These are phyloP conservation scores for Fraxinus sp. DNA, from an alignment of 305 asterid genomes.

Conservation along the genomic window DNA sequence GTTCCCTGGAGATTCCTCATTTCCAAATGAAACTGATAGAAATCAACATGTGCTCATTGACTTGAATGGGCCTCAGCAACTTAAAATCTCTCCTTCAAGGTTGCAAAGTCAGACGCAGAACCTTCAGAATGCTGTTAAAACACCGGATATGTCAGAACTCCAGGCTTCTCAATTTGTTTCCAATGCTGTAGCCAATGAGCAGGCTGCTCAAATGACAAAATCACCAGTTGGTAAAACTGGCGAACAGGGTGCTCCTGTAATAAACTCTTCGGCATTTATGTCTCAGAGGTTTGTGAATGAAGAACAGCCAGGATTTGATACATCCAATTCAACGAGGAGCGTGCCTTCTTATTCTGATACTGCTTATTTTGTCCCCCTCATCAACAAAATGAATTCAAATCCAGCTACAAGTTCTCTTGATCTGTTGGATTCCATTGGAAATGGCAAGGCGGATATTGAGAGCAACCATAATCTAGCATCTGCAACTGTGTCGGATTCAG, in stretches of 20 bases:
- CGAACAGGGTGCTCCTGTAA: constrained; percentile 20
- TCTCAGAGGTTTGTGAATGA: constrained; percentile 39
- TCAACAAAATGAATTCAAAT: constrained; percentile 19
- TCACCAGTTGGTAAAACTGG: constrained; percentile 25
- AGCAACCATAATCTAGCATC: constrained; percentile 24
- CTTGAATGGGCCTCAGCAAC: constrained; percentile 41
- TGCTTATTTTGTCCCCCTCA: constrained; percentile 23
- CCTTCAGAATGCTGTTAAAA: constrained; percentile 39
- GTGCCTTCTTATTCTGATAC: constrained; percentile 33
- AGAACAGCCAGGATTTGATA: constrained; percentile 32
- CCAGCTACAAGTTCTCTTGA: constrained; percentile 24
- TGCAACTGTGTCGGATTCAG: constrained; percentile 20
- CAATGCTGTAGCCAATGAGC: constrained; percentile 34
- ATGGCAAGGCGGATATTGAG: constrained; percentile 23
- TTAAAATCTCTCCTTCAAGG: constrained; percentile 28
- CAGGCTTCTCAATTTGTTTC: constrained; percentile 37
- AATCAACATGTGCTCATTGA: constrained; percentile 31
- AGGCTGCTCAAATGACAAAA: constrained; percentile 34
- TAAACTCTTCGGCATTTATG: constrained; percentile 26
- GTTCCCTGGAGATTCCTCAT: constrained; percentile 37
- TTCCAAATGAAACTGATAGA: constrained; percentile 33
- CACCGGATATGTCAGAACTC: constrained; percentile 39
- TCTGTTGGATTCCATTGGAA: constrained; percentile 22
- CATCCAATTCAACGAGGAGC: constrained; percentile 31
- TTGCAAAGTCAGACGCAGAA: constrained; percentile 38